A percentile compares a stretch with the other conserved stretches of the same genome.
These are phyloP conservation scores for Penicillium sclerotigenum DNA, from an alignment of 2,329 filamentous ascomycete species.

Conservation along the genomic window DNA sequence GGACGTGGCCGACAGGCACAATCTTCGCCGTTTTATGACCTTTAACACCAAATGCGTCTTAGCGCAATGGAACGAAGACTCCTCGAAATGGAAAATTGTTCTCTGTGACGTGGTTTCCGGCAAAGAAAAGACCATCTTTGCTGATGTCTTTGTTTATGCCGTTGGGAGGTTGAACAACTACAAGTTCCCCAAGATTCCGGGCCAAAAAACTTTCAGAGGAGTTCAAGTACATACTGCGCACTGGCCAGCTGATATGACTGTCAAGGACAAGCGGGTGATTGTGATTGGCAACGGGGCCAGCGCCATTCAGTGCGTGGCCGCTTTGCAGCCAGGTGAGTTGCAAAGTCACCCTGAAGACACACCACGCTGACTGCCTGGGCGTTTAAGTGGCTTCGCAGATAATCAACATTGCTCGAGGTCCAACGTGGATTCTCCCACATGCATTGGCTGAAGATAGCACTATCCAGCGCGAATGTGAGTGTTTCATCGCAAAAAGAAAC, in stretches of 20 bases:
- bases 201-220: slow-evolving; percentile 29
- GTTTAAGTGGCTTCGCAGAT: neutral
- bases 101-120: neutral
- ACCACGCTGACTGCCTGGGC: neutral
- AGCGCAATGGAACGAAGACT: slow-evolving; percentile 5
- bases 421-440: slow-evolving; percentile 9
- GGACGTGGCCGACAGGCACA: slow-evolving; percentile 7
- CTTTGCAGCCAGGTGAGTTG: slow-evolving; percentile 6
- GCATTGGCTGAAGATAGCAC: slow-evolving; percentile 2
- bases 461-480: slow-evolving; percentile 7
- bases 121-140: neutral
- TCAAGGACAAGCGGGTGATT: neutral
- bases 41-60: slow-evolving; percentile 2
- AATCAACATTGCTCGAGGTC: slow-evolving; percentile 3
- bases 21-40: slow-evolving; percentile 8
- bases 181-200: slow-evolving; percentile 16
- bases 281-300: slow-evolving; percentile 10
- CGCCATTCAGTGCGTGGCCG: slow-evolving; percentile 5
- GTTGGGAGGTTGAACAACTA: slow-evolving; percentile 16
- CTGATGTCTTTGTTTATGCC: slow-evolving; percentile 11
- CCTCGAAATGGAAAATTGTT: slow-evolving; percentile 2
- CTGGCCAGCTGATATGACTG: slow-evolving; percentile 22
- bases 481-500: neutral
- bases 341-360: neutral
- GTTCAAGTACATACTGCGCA: slow-evolving; percentile 35